Conservation (phyloP, 106 monocot species). For the Dendrobium catenatum region DNA sequence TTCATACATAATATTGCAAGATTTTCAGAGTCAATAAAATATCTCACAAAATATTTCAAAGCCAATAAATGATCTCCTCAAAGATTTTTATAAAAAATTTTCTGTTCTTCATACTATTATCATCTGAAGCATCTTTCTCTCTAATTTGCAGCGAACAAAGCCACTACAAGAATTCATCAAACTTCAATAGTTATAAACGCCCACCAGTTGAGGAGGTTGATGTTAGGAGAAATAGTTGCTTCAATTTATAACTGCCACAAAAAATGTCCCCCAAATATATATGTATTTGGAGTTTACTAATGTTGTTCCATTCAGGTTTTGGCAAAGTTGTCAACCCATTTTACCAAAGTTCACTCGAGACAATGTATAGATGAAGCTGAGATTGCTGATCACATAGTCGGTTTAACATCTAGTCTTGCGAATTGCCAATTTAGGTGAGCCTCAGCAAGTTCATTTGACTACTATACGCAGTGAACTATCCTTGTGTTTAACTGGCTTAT, state of each 20-base stretch:
- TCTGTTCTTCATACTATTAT: not conserved
- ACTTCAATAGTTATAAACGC: constrained; percentile 35
- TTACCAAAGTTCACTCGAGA: constrained; percentile 68
- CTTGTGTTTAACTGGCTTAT: not conserved
- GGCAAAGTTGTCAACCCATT: constrained; percentile 68
- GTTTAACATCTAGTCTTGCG: constrained; percentile 86
- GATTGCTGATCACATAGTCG: constrained; percentile 81
- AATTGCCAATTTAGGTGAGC: constrained; percentile 75
- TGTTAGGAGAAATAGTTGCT: constrained; percentile 4
- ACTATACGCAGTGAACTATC: not conserved
- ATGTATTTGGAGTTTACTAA: not conserved
- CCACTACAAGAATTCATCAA: constrained; percentile 62
- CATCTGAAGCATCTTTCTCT: constrained; percentile 8
- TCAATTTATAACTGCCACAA: not conserved
- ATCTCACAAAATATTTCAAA: no score
- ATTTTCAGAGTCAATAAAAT: no score
- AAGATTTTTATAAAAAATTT: not conserved
- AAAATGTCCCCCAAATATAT: not conserved
- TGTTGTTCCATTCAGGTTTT: constrained; percentile 32
- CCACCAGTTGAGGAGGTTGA: constrained; percentile 88
- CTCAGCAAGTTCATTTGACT: constrained; percentile 5
- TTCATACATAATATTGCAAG: no score
- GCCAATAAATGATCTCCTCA: no score
- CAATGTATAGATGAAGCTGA: constrained; percentile 95
- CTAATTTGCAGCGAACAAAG: constrained; percentile 58